Conservation (phyloP, 768 basidiomycete genomes). For the Kockovaella imperatae region DNA sequence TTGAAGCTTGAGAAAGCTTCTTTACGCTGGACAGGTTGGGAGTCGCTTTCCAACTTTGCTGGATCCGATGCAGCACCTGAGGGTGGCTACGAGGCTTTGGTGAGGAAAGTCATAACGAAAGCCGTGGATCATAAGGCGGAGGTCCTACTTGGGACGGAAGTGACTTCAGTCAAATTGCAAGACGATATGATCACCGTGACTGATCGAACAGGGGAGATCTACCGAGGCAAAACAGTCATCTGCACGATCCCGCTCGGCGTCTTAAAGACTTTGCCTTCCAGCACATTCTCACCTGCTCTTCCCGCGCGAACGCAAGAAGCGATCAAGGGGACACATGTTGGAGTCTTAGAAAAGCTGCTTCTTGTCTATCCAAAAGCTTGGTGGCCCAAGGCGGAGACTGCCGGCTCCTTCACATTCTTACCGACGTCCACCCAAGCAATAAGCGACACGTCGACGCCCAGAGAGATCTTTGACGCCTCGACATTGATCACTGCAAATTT, state of each 20-base stretch:
- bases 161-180: conserved; percentile 10
- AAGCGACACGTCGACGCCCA: conserved; percentile 9
- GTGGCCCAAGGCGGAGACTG: conserved; percentile 33
- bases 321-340: conserved; percentile 33
- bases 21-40: conserved; percentile 40
- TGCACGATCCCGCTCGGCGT: conserved; percentile 40
- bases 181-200: conserved; percentile 8
- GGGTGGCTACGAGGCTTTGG: conserved; percentile 38
- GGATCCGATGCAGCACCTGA: conserved; percentile 42
- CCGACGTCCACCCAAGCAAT: conserved; percentile 15
- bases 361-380: conserved; percentile 34
- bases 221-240: conserved; percentile 20
- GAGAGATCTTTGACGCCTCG: conserved; percentile 31
- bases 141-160: conserved; percentile 16
- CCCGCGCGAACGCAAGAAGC: conserved; percentile 19
- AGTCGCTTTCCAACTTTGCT: conserved; percentile 32
- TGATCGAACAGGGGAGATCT: conserved; percentile 8
- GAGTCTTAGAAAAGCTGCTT: conserved; percentile 38
- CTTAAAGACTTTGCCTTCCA: conserved; percentile 19
- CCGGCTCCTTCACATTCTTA: conserved; percentile 40
- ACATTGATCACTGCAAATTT: conserved; percentile 34
- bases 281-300: conserved; percentile 27
- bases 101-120: conserved; percentile 23
- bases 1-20: conserved; percentile 37
- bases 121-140: conserved; percentile 22